phyloP scores from a whole-genome alignment of 2,329 filamentous ascomycete species.

The Acephala macrosclerotiorum region DNA sequence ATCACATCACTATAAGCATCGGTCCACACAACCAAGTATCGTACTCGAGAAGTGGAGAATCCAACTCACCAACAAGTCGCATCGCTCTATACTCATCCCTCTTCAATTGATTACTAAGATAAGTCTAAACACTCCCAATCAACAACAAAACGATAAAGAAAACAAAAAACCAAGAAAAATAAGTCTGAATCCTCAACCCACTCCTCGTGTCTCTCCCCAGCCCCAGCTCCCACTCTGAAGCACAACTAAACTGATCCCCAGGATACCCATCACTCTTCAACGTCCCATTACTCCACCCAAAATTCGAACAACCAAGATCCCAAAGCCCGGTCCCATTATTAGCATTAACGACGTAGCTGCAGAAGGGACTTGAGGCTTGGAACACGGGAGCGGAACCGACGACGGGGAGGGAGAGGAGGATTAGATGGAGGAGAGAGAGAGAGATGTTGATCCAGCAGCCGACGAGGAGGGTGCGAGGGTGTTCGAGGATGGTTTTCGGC shows the following conservation, averaged over 20 bases:
- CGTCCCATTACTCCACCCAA: background rate
- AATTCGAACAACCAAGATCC: background rate
- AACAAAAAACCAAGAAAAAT: background rate
- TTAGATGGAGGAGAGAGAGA: background rate
- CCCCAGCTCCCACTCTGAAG: background rate
- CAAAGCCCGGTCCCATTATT: background rate
- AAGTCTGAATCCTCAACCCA: background rate
- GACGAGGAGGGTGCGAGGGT: constrained; percentile 3
- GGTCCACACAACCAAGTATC: background rate
- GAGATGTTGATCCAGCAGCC: background rate
- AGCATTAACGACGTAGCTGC: background rate
- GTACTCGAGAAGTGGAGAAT: background rate
- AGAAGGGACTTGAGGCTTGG: constrained; percentile 4
- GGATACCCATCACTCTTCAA: background rate
- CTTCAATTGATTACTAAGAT: background rate
- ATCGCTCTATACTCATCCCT: background rate
- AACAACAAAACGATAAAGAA: background rate
- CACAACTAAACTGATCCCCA: background rate
- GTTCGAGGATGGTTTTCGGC: constrained; percentile 7
- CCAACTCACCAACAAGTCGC: background rate
- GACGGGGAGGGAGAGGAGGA: constrained; percentile 3
- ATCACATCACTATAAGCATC: background rate
- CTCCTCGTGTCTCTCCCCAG: background rate
- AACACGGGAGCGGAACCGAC: constrained; percentile 2
- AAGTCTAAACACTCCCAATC: constrained; percentile 1